Evolutionary conservation across 768 basidiomycete species (phyloP), one percentile per base, ranked within the genome.

Genomic region (Russula dissimulans): DNA sequence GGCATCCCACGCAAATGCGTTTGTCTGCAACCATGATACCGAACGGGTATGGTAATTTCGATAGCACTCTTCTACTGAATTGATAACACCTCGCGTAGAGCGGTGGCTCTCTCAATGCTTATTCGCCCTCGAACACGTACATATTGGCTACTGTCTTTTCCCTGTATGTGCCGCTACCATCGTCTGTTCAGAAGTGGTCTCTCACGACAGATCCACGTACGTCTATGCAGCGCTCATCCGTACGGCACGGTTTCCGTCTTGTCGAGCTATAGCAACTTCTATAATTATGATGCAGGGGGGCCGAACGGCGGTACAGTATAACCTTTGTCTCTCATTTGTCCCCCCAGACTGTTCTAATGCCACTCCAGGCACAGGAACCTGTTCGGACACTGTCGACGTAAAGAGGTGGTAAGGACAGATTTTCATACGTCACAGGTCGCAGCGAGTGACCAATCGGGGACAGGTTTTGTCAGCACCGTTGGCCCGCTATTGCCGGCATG

Each of bases 1-100:
- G 0, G 76, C 83, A 2, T 71, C 69, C 0, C 63, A 66, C 17
- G 85, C 85, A 0, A 87, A 87, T 63, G 78, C 83, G 7, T 87
- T 87, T 59, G 84, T 87, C 4, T 73, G 80, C 0, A 85, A 87
- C 65, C 86, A 87, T 58, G 86, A 87, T 64, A 87, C 85, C 1
- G 86, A 87, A 68, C 72, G 86, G 42, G 75, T 74, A 57, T 54
- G 74, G 64, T 4, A 15, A 18, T 36, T 39, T 1, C 8, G 3
- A 18, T 45, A 5, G 6, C 12, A 9, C 17, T 34, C 38, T 36
- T 17, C 34, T 47, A 17, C 1, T 36, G 7, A 26, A 8, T 15
- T 45, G 26, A 52, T 49, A 22, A 46, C 22, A 51, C 5, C 3
- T 4, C 12, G 6, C 53, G 1, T 49, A 77, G 84, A 78, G 76